Base-by-base conservation (phyloP, 2,329 filamentous ascomycete species). In the Penicillium sp. region DNA sequence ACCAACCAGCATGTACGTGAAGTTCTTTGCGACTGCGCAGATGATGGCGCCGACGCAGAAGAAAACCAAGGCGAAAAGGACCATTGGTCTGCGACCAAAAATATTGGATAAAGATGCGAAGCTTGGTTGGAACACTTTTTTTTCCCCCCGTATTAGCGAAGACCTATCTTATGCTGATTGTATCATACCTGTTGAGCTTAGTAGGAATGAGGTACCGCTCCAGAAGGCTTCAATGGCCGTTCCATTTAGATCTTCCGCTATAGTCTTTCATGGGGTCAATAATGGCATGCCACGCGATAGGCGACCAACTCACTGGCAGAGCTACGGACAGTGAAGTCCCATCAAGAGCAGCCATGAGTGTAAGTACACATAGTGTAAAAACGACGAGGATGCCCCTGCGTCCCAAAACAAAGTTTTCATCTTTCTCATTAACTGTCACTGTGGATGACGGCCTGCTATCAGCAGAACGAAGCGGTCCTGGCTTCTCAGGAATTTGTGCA, bases 141-240 rank as follows among this genome's bases (percentile, higher is more conserved):
- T 65, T 62, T 26, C 3, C 6, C 24, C 24, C 7, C 24, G 5
- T 6, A 58, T 47, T 26, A 51, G 38, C 33, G 39, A n/a, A 13
- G n/a, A 4, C 15, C 9, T 16, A 1, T 8, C 6, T 8, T 4
- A 18, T 21, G 0, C 39, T 15, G 26, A 9, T 12, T 1, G 34
- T 7, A 23, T 24, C 45, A 5, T 49, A 66, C 65, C 65, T 29
- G 66, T 68, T 12, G 65, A 67, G 21, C 52, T 56, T 5, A 81
- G 65, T 0, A 81, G 69, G 54, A 79, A 82, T 0, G 76, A 74
- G 0, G 78, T 77, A 0, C 76, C 78, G 33, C 76, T 73, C 80
- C 79, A 82, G 59, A 81, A 80, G 0, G 77, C 73, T 45, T 78
- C 65, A 9, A 69, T 73, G 0, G 70, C 66, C 0, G 63, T 68